A percentile compares a stretch with the other conserved stretches of the same genome.
These are phyloP conservation scores for Nicotiana obtusifolia DNA, from an alignment of 257 asterid species.

Conservation along the genomic window DNA sequence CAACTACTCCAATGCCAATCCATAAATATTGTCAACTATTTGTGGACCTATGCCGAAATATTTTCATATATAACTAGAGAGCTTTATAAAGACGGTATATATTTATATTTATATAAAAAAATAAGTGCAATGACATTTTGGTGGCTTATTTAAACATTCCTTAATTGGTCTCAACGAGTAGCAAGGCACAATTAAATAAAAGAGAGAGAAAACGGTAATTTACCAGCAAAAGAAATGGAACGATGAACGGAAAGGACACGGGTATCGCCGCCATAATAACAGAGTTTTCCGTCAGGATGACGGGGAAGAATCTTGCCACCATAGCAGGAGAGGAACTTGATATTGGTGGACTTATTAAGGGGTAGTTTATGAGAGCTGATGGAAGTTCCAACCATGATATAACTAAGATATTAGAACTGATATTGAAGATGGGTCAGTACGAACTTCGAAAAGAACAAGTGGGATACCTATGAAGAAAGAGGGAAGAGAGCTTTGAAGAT, in stretches of 20 bases:
- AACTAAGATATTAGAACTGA: background rate
- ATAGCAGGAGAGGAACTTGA: conserved; percentile 68
- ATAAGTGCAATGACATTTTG: background rate
- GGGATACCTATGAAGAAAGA: background rate
- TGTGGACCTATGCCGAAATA: too few species aligned
- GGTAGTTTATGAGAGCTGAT: background rate
- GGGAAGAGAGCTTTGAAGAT: conserved; percentile 13
- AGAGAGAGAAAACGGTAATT: background rate
- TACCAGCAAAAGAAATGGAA: conserved; percentile 59
- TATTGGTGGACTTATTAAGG: conserved; percentile 8
- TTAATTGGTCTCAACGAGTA: too few species aligned
- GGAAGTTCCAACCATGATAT: conserved; percentile 42
- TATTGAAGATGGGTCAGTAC: background rate
- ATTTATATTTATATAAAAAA: too few species aligned
- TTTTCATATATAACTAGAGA: too few species aligned
- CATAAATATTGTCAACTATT: too few species aligned
- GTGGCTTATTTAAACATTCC: too few species aligned
- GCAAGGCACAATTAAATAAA: too few species aligned
- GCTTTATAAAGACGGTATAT: too few species aligned
- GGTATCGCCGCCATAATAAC: conserved; percentile 78
- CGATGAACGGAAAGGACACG: conserved; percentile 68
- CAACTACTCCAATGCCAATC: too few species aligned
- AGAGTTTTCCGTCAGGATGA: conserved; percentile 76
- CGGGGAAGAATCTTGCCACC: conserved; percentile 91
- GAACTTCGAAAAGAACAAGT: background rate